phyloP scores from a whole-genome alignment of 2,329 filamentous ascomycete genomes.

The Chaetomium olivaceum region DNA sequence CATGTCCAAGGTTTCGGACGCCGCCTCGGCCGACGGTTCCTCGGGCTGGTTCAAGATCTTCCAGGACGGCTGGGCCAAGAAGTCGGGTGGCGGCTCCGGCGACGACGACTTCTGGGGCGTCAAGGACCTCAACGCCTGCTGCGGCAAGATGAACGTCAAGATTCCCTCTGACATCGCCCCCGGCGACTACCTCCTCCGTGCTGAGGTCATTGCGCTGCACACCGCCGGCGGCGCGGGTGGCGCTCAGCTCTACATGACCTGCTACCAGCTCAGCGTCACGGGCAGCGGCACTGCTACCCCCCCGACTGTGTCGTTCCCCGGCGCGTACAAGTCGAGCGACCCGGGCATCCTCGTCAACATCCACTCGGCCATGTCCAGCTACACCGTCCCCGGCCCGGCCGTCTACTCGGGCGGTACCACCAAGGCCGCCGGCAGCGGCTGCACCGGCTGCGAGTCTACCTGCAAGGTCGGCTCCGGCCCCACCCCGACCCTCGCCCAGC shows the following conservation, averaged over 20 bases:
- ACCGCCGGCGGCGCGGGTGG: slow-evolving; percentile 40
- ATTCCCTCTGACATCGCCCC: slow-evolving; percentile 38
- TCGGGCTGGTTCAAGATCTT: slow-evolving; percentile 55
- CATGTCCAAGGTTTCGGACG: slow-evolving; percentile 50
- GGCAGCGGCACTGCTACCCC: slow-evolving; percentile 37
- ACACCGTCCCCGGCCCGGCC: slow-evolving; percentile 47
- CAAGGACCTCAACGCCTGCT: slow-evolving; percentile 45
- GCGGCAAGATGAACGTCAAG: slow-evolving; percentile 43
- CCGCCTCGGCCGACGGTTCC: slow-evolving; percentile 46
- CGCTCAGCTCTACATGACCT: slow-evolving; percentile 45
- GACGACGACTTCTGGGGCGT: slow-evolving; percentile 50
- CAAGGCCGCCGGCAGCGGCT: slow-evolving; percentile 44
- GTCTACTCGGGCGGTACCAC: slow-evolving; percentile 46
- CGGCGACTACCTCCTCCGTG: slow-evolving; percentile 49
- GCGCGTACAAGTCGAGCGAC: slow-evolving; percentile 46
- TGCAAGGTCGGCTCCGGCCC: slow-evolving; percentile 40
- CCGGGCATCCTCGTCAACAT: slow-evolving; percentile 52
- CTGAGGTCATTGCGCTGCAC: slow-evolving; percentile 52
- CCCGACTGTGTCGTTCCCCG: slow-evolving; percentile 43
- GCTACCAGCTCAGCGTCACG: slow-evolving; percentile 41
- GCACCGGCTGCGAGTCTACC: slow-evolving; percentile 44
- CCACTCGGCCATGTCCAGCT: slow-evolving; percentile 43
- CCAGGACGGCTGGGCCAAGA: slow-evolving; percentile 46
- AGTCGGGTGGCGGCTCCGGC: slow-evolving; percentile 39
- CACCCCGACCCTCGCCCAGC: slow-evolving; percentile 21